phyloP scores from a whole-genome alignment of 441 rosid species.

The Kokia cookei region DNA sequence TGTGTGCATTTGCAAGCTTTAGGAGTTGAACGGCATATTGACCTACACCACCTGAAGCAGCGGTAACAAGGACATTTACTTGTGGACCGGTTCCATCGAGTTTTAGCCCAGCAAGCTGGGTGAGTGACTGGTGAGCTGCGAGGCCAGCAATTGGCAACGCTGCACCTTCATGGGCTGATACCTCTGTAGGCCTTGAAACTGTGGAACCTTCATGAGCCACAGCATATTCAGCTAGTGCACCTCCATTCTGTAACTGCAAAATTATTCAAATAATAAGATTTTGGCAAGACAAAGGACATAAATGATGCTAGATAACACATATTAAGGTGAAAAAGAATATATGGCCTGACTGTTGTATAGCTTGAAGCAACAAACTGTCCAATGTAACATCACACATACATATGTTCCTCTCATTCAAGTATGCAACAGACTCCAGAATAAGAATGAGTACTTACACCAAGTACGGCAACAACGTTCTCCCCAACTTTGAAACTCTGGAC shows the following conservation, averaged over 20 bases:
- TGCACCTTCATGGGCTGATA: conserved; percentile 65
- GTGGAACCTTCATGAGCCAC: conserved; percentile 52
- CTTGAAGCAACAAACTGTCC: too few species aligned
- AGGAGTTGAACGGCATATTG: conserved; percentile 72
- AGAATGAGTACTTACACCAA: conserved; percentile 18
- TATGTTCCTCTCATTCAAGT: too few species aligned
- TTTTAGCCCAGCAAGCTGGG: conserved; percentile 51
- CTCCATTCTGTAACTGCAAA: conserved; percentile 35
- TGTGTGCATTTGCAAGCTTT: conserved; percentile 64
- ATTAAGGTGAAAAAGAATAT: too few species aligned
- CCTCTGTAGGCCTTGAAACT: conserved; percentile 56
- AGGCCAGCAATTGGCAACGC: conserved; percentile 59
- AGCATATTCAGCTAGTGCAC: conserved; percentile 64
- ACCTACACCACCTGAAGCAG: conserved; percentile 82
- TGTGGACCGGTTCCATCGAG: conserved; percentile 47
- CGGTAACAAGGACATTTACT: conserved; percentile 56
- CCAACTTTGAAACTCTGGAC: conserved; percentile 61
- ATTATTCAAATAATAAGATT: neutral
- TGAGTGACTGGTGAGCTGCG: conserved; percentile 59
- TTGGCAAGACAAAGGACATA: neutral
- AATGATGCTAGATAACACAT: neutral
- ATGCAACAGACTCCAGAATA: neutral
- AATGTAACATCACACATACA: too few species aligned
- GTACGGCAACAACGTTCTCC: conserved; percentile 63
- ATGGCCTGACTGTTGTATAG: too few species aligned